Conservation (phyloP, 805 yeast genomes). For the Isabelozyma heimii region DNA sequence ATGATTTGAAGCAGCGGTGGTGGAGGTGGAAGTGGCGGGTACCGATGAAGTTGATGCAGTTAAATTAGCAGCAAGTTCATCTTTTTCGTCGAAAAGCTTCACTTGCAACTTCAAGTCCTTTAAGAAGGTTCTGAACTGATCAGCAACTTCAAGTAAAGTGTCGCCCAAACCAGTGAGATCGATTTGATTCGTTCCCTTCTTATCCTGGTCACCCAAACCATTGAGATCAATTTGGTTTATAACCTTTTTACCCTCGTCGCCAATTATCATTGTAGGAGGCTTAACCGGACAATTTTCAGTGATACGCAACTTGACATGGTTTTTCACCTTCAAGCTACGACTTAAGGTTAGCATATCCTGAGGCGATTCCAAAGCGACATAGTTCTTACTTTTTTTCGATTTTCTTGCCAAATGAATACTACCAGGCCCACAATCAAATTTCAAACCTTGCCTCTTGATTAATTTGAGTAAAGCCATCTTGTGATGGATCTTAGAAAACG, state of each 20-base stretch:
- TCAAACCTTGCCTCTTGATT: neutral
- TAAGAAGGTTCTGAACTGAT: conserved; percentile 22
- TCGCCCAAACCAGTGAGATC: conserved; percentile 22
- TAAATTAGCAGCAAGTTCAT: conserved; percentile 1
- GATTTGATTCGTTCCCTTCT: conserved; percentile 4
- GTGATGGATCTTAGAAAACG: neutral
- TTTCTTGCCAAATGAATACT: conserved; percentile 26
- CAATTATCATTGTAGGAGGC: neutral
- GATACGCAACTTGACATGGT: conserved; percentile 35
- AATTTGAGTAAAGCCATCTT: neutral
- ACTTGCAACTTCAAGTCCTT: conserved; percentile 9
- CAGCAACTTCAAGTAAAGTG: conserved; percentile 24
- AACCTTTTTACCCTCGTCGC: neutral
- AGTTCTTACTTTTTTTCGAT: conserved; percentile 45
- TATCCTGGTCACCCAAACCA: neutral
- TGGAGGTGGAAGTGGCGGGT: conserved; percentile 1
- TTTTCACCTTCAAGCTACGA: conserved; percentile 49
- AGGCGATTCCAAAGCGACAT: conserved; percentile 33
- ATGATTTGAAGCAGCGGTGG: neutral
- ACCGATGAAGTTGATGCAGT: neutral
- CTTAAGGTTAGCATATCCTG: conserved; percentile 43
- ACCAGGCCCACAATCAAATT: neutral
- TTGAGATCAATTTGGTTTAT: neutral
- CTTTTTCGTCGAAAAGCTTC: neutral
- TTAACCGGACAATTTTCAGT: conserved; percentile 12